A percentile compares a stretch with the other conserved stretches of the same genome.
phyloP scores from a whole-genome alignment of 2,329 filamentous ascomycete genomes.

The Blastomyces silverae region DNA sequence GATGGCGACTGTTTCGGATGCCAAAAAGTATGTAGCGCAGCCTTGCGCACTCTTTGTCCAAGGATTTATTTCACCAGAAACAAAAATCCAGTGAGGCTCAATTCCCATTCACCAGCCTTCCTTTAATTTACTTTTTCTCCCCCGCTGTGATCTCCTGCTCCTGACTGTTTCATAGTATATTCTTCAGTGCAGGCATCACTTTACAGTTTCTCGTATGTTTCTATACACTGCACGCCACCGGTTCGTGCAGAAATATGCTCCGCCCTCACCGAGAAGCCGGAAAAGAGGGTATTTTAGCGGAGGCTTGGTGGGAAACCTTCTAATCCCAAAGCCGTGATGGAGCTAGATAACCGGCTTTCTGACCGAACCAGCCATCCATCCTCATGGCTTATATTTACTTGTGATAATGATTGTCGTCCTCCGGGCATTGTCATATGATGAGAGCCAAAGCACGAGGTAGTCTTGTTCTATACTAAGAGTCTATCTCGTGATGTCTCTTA shows the following conservation, averaged over 20 bases:
- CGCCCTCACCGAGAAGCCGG: background rate
- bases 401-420: background rate
- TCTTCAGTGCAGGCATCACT: background rate
- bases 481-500: no score
- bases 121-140: no score
- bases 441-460: background rate
- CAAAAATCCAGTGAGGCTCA: background rate
- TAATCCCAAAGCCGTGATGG: background rate
- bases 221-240: background rate
- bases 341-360: background rate
- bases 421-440: no score
- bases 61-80: background rate
- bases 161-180: background rate
- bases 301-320: background rate
- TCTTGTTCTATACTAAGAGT: background rate
- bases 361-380: background rate
- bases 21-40: background rate
- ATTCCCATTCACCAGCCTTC: background rate
- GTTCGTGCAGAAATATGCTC: background rate
- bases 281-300: background rate
- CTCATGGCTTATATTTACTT: background rate
- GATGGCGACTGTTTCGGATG: background rate
- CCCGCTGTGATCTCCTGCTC: background rate
- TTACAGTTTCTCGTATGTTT: background rate
- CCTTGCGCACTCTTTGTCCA: background rate